A percentile compares a stretch with the other conserved stretches of the same genome.
Evolutionary conservation across 2,329 filamentous ascomycete species (phyloP).

Genomic region (Cladobotryum mycophilum): DNA sequence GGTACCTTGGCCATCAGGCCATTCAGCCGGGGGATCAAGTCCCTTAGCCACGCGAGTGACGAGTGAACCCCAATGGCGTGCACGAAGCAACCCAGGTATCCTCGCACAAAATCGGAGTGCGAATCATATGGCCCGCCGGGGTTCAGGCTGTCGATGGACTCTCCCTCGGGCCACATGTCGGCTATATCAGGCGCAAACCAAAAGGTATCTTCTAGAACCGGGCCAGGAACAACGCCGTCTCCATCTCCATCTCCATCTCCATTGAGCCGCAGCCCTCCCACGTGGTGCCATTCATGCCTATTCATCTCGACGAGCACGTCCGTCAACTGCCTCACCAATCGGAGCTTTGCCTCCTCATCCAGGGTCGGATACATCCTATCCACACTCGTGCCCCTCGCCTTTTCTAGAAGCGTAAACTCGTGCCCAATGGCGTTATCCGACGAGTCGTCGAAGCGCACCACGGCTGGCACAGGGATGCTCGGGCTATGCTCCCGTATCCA

Average conservation of each 20-base stretch:
- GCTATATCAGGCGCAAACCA: slow-evolving; percentile 28
- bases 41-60: slow-evolving; percentile 20
- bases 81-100: slow-evolving; percentile 21
- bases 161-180: slow-evolving; percentile 20
- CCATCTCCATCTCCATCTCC: slow-evolving; percentile 1
- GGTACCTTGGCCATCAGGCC: slow-evolving; percentile 16
- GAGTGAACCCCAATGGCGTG: slow-evolving; percentile 21
- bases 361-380: slow-evolving; percentile 23
- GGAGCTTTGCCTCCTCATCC: slow-evolving; percentile 10
- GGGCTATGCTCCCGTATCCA: slow-evolving; percentile 27
- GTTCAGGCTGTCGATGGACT: slow-evolving; percentile 22
- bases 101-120: slow-evolving; percentile 22
- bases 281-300: slow-evolving; percentile 16
- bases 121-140: slow-evolving; percentile 19
- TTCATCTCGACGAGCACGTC: slow-evolving; percentile 27
- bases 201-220: slow-evolving; percentile 29
- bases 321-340: slow-evolving; percentile 24
- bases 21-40: slow-evolving; percentile 22
- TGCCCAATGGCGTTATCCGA: slow-evolving; percentile 23
- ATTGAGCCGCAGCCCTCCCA: slow-evolving; percentile 22
- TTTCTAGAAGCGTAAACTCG: slow-evolving; percentile 28
- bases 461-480: slow-evolving; percentile 26
- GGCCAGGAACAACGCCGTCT: slow-evolving; percentile 17
- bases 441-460: slow-evolving; percentile 23
- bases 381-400: slow-evolving; percentile 21